Evolutionary conservation across 2,329 filamentous ascomycete species (phyloP).

Genomic region (Alternaria sp.): DNA sequence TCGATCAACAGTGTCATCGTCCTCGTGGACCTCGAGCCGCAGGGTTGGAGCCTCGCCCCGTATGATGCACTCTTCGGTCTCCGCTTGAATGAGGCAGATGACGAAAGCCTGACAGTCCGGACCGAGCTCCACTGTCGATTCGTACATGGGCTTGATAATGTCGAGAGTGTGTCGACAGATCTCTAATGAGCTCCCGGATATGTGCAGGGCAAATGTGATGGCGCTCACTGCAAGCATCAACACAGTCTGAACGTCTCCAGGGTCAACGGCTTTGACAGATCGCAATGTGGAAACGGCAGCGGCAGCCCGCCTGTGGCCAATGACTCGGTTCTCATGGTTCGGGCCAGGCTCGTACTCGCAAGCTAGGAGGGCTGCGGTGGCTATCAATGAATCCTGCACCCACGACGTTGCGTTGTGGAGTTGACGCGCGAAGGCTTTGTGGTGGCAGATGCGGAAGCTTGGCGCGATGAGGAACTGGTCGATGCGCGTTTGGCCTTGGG

Average conservation of each 20-base stretch:
- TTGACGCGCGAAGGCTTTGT: conserved; percentile 8
- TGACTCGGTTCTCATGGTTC: neutral
- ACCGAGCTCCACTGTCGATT: neutral
- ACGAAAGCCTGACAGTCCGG: conserved; percentile 4
- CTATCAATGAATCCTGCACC: conserved; percentile 6
- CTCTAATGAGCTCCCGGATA: neutral
- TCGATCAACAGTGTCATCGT: neutral
- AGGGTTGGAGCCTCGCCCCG: conserved; percentile 5
- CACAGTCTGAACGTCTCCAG: neutral
- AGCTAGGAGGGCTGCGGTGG: conserved; percentile 6
- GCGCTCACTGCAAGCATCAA: conserved; percentile 8
- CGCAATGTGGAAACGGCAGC: conserved; percentile 5
- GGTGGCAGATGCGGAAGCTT: conserved; percentile 7
- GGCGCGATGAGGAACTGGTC: conserved; percentile 7
- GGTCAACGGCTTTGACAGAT: neutral
- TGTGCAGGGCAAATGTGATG: conserved; percentile 7
- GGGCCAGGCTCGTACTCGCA: conserved; percentile 4
- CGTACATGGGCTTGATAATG: conserved; percentile 4
- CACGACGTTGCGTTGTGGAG: conserved; percentile 3
- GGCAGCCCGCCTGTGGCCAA: conserved; percentile 7
- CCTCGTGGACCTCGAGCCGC: neutral
- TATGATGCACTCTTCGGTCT: conserved; percentile 4
- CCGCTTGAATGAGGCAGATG: conserved; percentile 3
- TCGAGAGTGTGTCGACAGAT: conserved; percentile 6
- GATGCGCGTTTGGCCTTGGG: conserved; percentile 6